Percentiles rank a stretch among this genome's conserved stretches.
These are phyloP conservation scores for Phytophthora kernoviae DNA, from an alignment of 352 stramenopile genomes.

Conservation along the genomic window DNA sequence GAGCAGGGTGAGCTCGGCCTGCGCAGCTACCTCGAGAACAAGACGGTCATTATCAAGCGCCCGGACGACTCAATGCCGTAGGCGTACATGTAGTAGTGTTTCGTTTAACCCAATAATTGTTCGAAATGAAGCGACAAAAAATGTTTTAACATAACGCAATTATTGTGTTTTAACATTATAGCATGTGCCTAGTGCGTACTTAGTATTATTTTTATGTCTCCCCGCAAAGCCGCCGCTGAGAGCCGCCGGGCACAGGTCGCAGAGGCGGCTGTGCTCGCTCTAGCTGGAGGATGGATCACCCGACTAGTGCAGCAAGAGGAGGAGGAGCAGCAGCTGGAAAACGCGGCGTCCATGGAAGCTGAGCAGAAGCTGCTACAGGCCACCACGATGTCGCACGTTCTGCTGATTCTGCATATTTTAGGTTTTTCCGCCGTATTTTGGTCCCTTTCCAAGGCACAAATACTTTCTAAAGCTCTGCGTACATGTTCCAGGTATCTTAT, in stretches of 20 bases:
- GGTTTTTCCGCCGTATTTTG: conserved; percentile 31
- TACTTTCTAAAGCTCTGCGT: conserved; percentile 23
- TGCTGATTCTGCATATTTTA: conserved; percentile 37
- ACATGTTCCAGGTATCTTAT: conserved; percentile 29
- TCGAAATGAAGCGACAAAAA: too few relatives aligned
- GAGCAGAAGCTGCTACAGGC: conserved; percentile 43
- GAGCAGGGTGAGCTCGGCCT: conserved; percentile 77
- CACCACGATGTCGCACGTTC: conserved; percentile 25
- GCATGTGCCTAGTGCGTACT: too few relatives aligned
- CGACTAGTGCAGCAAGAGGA: conserved; percentile 28
- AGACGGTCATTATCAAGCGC: conserved; percentile 71
- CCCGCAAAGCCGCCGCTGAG: conserved; percentile 17
- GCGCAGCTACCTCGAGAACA: conserved; percentile 77
- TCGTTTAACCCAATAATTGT: too few relatives aligned
- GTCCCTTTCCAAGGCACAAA: conserved; percentile 24
- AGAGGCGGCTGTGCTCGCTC: conserved; percentile 43
- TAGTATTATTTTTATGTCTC: too few relatives aligned
- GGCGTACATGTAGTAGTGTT: too few relatives aligned
- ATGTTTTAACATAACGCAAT: too few relatives aligned
- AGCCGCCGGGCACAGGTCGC: conserved; percentile 28
- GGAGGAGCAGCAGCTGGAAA: conserved; percentile 23
- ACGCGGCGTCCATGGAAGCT: conserved; percentile 7
- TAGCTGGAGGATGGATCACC: conserved; percentile 38
- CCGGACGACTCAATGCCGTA: conserved; percentile 42
- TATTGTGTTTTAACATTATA: too few relatives aligned